Percentiles rank a stretch among this genome's conserved stretches.
These are phyloP conservation scores for Annona cherimola DNA, from an alignment of 164 flowering plant genomes.

Conservation along the genomic window DNA sequence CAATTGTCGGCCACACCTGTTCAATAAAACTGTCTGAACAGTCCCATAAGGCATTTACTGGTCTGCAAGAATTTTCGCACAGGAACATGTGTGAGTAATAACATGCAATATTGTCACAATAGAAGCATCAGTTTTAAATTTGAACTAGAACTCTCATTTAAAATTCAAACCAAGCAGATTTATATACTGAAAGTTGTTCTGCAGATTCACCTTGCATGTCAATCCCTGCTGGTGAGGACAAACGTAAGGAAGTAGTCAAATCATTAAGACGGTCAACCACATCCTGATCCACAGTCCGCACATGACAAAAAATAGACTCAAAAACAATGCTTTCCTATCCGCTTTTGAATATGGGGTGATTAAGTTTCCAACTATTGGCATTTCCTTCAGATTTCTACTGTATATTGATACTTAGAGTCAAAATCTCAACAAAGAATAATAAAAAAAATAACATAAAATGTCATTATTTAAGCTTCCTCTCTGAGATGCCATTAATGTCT, in stretches of 20 bases:
- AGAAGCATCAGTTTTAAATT: not conserved
- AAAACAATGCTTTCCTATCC: not conserved
- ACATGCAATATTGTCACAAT: not conserved
- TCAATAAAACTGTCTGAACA: not conserved
- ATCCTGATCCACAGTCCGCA: no score
- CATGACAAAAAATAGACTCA: not conserved
- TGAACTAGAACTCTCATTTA: not conserved
- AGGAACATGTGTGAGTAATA: not conserved
- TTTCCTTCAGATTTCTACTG: not conserved
- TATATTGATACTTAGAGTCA: not conserved
- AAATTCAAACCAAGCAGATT: not conserved
- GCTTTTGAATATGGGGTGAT: not conserved
- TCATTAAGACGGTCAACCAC: not conserved
- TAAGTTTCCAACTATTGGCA: not conserved
- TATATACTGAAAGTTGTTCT: not conserved
- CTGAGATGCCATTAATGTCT: not conserved
- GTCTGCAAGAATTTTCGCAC: not conserved
- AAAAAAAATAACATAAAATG: not conserved
- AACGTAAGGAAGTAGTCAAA: not conserved
- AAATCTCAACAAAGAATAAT: not conserved
- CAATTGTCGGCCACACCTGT: constrained; percentile 3
- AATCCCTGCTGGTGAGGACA: not conserved
- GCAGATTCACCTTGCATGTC: not conserved
- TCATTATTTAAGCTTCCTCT: not conserved
- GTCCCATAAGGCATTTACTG: not conserved